A percentile compares a stretch with the other conserved stretches of the same genome.
phyloP scores from a whole-genome alignment of 805 yeast genomes.

The Saturnispora bothae region DNA sequence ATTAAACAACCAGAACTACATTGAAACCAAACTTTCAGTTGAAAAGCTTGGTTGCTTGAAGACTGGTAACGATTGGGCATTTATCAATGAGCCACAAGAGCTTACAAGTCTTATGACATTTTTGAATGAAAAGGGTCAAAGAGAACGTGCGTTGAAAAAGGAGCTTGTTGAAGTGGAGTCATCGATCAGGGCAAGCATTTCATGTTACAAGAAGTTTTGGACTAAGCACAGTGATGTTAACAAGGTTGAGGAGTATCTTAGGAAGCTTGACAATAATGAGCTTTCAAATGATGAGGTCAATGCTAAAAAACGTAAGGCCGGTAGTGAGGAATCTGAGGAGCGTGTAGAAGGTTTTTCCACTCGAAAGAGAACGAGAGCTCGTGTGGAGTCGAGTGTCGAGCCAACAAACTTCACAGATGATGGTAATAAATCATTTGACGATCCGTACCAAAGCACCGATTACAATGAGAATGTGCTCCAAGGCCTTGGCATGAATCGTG shows the following conservation, averaged over 20 bases:
- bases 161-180: conserved; percentile 42
- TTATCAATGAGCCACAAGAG: conserved; percentile 50
- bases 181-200: conserved; percentile 45
- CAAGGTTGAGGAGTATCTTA: conserved; percentile 11
- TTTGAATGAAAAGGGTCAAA: conserved; percentile 64
- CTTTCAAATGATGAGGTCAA: conserved; percentile 20
- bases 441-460: conserved; percentile 2
- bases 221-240: conserved; percentile 6
- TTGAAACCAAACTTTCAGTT: conserved; percentile 31
- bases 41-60: conserved; percentile 51
- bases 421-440: conserved; percentile 4
- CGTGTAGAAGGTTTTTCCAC: conserved; percentile 22
- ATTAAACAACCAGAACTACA: conserved; percentile 27
- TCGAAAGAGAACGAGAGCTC: conserved; percentile 13
- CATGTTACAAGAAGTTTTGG: conserved; percentile 34
- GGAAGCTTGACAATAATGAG: conserved; percentile 29
- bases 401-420: conserved; percentile 3
- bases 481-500: conserved; percentile 18
- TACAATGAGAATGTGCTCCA: conserved; percentile 13
- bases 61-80: conserved; percentile 55
- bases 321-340: conserved; percentile 28
- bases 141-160: conserved; percentile 58
- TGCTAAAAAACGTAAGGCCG: conserved; percentile 3
- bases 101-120: conserved; percentile 47
- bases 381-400: conserved; percentile 15